Conservation (phyloP, 2,329 filamentous ascomycete species). For the Cladosporium sp. region DNA sequence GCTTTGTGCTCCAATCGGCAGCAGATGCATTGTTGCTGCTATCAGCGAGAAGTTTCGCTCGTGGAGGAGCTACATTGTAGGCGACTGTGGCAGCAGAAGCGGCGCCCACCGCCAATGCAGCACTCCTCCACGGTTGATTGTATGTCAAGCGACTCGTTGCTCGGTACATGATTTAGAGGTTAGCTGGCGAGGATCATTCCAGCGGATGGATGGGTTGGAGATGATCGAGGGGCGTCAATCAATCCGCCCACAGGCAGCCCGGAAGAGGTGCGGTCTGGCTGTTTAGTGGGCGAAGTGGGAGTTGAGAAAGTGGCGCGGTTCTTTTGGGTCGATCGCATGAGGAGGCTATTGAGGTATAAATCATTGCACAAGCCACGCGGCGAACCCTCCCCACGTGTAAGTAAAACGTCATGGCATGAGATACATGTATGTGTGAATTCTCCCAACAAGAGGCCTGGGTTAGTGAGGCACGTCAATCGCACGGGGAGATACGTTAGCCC, state of each 20-base stretch:
- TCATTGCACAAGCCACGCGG: background rate
- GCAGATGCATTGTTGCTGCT: background rate
- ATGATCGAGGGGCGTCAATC: background rate
- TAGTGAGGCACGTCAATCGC: too few relatives aligned
- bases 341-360: background rate
- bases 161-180: slow-evolving; percentile 2
- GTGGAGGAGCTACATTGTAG: background rate
- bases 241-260: too few relatives aligned
- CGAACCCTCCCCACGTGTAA: background rate
- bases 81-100: background rate
- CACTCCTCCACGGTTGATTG: background rate
- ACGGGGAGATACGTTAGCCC: too few relatives aligned
- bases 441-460: too few relatives aligned
- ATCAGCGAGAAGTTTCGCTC: background rate
- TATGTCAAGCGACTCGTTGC: background rate
- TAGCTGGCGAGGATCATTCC: background rate
- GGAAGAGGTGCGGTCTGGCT: too few relatives aligned
- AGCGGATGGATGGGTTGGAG: background rate
- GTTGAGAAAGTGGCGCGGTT: background rate
- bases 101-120: background rate
- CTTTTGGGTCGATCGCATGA: too few relatives aligned
- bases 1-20: background rate
- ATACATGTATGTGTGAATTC: too few relatives aligned
- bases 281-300: background rate
- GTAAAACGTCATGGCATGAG: background rate